Percentiles rank a stretch among this genome's conserved stretches.
Conservation (phyloP, 2,329 filamentous ascomycete genomes). For the Tolypocladium sp. region DNA sequence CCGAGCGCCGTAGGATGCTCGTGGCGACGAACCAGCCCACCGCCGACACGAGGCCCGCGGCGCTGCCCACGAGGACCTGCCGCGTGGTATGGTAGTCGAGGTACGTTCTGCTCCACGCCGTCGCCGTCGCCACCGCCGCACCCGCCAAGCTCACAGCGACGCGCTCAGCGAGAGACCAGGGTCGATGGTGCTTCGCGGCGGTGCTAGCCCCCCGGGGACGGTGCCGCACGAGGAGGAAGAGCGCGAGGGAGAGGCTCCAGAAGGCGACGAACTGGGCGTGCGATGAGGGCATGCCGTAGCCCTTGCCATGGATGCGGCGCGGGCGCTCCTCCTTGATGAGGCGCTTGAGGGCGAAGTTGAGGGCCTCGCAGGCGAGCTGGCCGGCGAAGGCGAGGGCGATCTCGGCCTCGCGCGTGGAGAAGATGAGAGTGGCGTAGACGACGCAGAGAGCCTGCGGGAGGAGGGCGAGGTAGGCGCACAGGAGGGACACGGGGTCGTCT, state of each 20-base stretch:
- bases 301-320: slow-evolving; percentile 74
- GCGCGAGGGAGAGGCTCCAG: slow-evolving; percentile 73
- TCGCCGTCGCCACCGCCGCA: slow-evolving; percentile 52
- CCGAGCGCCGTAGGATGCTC: slow-evolving; percentile 52
- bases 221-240: slow-evolving; percentile 82
- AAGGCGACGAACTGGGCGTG: slow-evolving; percentile 93
- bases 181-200: slow-evolving; percentile 19
- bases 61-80: slow-evolving; percentile 76
- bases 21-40: slow-evolving; percentile 72
- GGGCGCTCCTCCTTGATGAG: slow-evolving; percentile 89
- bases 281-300: slow-evolving; percentile 93
- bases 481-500: slow-evolving; percentile 70
- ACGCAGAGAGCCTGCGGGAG: slow-evolving; percentile 86
- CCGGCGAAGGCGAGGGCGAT: slow-evolving; percentile 84
- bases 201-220: slow-evolving; percentile 33
- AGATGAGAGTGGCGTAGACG: slow-evolving; percentile 81
- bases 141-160: slow-evolving; percentile 43
- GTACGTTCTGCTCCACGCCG: slow-evolving; percentile 80
- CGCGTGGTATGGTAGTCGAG: slow-evolving; percentile 83
- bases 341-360: slow-evolving; percentile 86
- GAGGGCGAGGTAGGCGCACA: slow-evolving; percentile 90
- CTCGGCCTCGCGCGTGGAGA: slow-evolving; percentile 85
- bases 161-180: slow-evolving; percentile 55
- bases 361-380: slow-evolving; percentile 81
- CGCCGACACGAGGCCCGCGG: slow-evolving; percentile 62